Conservation (phyloP, 371 early-diverging fungal species). For the Coemansia sp. region DNA sequence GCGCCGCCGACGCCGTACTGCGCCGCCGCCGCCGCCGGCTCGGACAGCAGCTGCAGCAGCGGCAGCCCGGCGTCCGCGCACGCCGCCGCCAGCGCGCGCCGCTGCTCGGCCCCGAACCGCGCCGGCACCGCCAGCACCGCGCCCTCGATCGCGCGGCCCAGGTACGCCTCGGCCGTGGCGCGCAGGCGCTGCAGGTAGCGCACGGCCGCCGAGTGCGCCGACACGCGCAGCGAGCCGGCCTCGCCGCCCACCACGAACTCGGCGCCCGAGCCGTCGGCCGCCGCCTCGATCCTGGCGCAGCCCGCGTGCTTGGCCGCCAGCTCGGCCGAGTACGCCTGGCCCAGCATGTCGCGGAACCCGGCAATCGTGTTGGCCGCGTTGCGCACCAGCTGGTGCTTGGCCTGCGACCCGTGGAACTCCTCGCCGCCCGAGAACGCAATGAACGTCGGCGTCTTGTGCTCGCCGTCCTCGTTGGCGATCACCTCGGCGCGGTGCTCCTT, state of each 20-base stretch:
- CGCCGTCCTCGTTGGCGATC: constrained; percentile 97
- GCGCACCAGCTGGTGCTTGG: constrained; percentile 84
- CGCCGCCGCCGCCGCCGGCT: constrained; percentile 96
- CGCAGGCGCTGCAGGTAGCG: constrained; percentile 80
- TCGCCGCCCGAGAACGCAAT: constrained; percentile 92
- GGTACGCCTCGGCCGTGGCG: constrained; percentile 86
- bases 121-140: constrained; percentile 94
- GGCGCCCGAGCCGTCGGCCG: constrained; percentile 67
- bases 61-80: constrained; percentile 89
- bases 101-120: constrained; percentile 86
- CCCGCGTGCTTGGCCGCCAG: constrained; percentile 54
- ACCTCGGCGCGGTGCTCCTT: constrained; percentile 86
- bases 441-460: constrained; percentile 89
- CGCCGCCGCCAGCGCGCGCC: constrained; percentile 76
- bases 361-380: constrained; percentile 85
- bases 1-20: constrained; percentile 81
- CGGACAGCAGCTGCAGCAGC: constrained; percentile 85
- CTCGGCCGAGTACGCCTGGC: constrained; percentile 59
- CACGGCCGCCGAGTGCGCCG: constrained; percentile 70
- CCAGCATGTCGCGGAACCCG: constrained; percentile 84
- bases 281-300: constrained; percentile 63
- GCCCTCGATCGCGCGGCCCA: constrained; percentile 77
- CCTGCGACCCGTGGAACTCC: constrained; percentile 90
- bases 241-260: constrained; percentile 72
- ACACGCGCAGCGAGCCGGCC: constrained; percentile 55